Conservation (phyloP, 495 filamentous ascomycete species). For the Hypoxylon perforatum region DNA sequence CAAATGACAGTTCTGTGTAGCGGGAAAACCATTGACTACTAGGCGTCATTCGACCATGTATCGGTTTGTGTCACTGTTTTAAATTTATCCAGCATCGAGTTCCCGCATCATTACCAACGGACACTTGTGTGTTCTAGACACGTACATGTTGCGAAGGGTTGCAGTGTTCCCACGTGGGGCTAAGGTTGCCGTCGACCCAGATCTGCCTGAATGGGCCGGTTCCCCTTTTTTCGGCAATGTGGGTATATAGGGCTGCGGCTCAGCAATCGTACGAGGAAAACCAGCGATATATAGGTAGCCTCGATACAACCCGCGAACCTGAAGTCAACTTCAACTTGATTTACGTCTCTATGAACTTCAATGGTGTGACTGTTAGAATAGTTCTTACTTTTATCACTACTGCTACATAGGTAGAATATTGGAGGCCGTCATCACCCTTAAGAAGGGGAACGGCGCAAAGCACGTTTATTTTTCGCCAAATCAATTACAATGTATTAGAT, state of each 20-base stretch:
- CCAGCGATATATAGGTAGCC: background rate
- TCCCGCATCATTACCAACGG: background rate
- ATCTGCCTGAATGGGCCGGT: slow-evolving; percentile 33
- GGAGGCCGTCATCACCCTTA: too few species aligned
- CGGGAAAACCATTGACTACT: background rate
- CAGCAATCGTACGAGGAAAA: background rate
- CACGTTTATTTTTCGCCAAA: too few species aligned
- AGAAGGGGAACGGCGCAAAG: too few species aligned
- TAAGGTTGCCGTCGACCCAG: slow-evolving; percentile 21
- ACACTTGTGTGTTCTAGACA: slow-evolving; percentile 2
- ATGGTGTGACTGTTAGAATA: too few species aligned
- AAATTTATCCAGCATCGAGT: background rate
- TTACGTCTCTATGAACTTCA: too few species aligned
- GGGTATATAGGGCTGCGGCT: slow-evolving; percentile 9
- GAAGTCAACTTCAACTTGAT: too few species aligned
- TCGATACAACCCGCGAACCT: too few species aligned
- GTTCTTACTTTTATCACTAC: too few species aligned
- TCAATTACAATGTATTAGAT: too few species aligned
- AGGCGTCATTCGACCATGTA: background rate
- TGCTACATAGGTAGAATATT: too few species aligned
- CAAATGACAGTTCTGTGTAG: too few species aligned
- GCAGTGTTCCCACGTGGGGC: slow-evolving; percentile 11
- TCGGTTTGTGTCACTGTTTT: background rate
- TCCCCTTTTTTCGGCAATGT: slow-evolving; percentile 24
- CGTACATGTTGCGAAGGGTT: background rate